Evolutionary conservation across 768 basidiomycete genomes (phyloP).

Genomic region (Cubamyces lactineus): DNA sequence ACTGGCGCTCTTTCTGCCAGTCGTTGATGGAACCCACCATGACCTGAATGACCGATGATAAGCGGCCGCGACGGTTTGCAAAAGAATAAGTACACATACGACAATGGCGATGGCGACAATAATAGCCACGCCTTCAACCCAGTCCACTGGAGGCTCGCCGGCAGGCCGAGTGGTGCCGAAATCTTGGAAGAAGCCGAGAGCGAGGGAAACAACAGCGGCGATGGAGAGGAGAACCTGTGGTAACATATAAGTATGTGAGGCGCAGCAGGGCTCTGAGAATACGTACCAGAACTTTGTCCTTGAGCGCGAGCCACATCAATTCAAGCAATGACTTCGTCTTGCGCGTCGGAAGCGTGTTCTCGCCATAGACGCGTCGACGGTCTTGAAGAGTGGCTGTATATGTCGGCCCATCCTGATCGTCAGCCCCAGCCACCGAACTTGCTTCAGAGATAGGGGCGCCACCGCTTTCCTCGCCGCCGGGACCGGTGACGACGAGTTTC

Average conservation of each 20-base stretch:
- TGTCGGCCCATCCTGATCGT: conserved; percentile 25
- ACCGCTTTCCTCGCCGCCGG: conserved; percentile 26
- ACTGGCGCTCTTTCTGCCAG: conserved; percentile 98
- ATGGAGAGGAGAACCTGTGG: conserved; percentile 84
- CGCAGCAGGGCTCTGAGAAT: background rate
- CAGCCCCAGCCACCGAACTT: conserved; percentile 18
- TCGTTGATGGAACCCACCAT: conserved; percentile 95
- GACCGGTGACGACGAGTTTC: conserved; percentile 32
- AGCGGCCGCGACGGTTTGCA: too few relatives aligned
- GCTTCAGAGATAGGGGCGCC: conserved; percentile 3
- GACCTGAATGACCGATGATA: conserved; percentile 48
- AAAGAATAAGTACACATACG: conserved; percentile 40
- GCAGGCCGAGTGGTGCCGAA: conserved; percentile 70
- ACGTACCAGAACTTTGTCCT: conserved; percentile 66
- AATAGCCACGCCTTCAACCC: conserved; percentile 94
- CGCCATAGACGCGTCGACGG: conserved; percentile 53
- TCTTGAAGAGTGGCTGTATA: conserved; percentile 45
- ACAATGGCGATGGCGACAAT: conserved; percentile 77
- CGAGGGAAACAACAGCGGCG: conserved; percentile 91
- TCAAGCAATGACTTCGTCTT: conserved; percentile 51
- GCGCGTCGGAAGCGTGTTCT: conserved; percentile 52
- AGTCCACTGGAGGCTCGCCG: conserved; percentile 81
- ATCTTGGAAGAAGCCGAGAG: conserved; percentile 92
- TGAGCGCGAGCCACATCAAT: conserved; percentile 65
- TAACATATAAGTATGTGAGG: conserved; percentile 20